Evolutionary conservation across 768 basidiomycete species (phyloP).

Genomic region (Termitomyces sp.): DNA sequence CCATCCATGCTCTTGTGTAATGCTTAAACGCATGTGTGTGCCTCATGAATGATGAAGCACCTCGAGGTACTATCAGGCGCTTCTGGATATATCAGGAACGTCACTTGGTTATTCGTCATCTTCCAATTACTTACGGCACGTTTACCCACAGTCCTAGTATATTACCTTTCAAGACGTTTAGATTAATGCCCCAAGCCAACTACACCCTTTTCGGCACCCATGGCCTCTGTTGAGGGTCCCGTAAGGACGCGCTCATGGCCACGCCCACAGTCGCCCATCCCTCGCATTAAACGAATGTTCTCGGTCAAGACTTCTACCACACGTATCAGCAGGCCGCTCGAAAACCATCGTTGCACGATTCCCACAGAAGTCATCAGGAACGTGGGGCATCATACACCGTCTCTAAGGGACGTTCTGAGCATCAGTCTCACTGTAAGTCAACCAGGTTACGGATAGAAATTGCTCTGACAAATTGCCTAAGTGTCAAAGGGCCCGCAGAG

Average conservation of each 20-base stretch:
- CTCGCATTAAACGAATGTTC: conserved; percentile 19
- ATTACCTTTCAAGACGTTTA: conserved; percentile 8
- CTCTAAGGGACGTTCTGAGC: conserved; percentile 24
- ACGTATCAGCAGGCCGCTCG: background rate
- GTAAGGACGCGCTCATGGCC: conserved; percentile 7
- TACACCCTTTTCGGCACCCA: background rate
- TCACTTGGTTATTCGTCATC: conserved; percentile 11
- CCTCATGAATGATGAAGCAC: conserved; percentile 7
- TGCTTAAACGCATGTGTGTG: background rate
- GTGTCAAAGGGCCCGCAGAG: conserved; percentile 25
- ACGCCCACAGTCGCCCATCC: conserved; percentile 16
- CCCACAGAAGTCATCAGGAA: conserved; percentile 22
- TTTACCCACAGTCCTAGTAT: conserved; percentile 4
- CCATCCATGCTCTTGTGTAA: background rate
- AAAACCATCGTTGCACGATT: conserved; percentile 8
- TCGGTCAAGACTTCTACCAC: conserved; percentile 3
- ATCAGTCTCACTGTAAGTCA: conserved; percentile 24
- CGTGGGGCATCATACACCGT: conserved; percentile 21
- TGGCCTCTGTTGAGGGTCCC: conserved; percentile 10
- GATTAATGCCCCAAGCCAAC: background rate
- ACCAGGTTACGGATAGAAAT: background rate
- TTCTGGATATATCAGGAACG: conserved; percentile 5
- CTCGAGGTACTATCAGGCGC: conserved; percentile 9
- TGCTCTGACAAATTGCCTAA: conserved; percentile 10
- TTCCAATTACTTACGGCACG: conserved; percentile 11